Evolutionary conservation across 805 yeast species (phyloP).

Genomic region (Cyberlindnera suaveolens): DNA sequence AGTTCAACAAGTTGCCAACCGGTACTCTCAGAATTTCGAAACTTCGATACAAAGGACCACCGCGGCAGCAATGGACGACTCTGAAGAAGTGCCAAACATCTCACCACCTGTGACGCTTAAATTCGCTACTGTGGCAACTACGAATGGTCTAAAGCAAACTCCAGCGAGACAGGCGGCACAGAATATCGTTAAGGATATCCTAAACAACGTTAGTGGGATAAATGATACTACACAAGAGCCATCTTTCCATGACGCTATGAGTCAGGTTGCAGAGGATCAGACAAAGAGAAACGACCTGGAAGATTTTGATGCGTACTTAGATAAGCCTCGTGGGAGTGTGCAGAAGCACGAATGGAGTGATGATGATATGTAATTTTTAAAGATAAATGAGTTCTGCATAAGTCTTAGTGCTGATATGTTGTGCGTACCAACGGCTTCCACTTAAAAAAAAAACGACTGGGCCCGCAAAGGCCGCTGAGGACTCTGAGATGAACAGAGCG

Average conservation of each 20-base stretch:
- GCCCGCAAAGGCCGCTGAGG: conserved; percentile 33
- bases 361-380: conserved; percentile 1
- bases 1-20: conserved; percentile 11
- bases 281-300: conserved; percentile 3
- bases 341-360: conserved; percentile 18
- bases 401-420: not conserved
- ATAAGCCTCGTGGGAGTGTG: conserved; percentile 7
- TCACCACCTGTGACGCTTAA: conserved; percentile 23
- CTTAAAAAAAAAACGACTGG: conserved; percentile 24
- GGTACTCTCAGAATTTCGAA: conserved; percentile 12
- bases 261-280: conserved; percentile 2
- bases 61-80: conserved; percentile 16
- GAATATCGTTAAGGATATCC: conserved; percentile 19
- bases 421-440: not conserved
- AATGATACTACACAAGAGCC: conserved; percentile 15
- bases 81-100: conserved; percentile 17
- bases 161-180: conserved; percentile 22
- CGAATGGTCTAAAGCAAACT: conserved; percentile 5
- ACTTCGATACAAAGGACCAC: not conserved
- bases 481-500: not conserved
- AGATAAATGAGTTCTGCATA: too few species aligned
- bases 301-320: conserved; percentile 22
- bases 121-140: conserved; percentile 11
- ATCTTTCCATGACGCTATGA: conserved; percentile 7
- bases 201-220: conserved; percentile 22